Base-by-base conservation (phyloP, 148 eudicot species). In the Tetragonia tetragonoides region DNA sequence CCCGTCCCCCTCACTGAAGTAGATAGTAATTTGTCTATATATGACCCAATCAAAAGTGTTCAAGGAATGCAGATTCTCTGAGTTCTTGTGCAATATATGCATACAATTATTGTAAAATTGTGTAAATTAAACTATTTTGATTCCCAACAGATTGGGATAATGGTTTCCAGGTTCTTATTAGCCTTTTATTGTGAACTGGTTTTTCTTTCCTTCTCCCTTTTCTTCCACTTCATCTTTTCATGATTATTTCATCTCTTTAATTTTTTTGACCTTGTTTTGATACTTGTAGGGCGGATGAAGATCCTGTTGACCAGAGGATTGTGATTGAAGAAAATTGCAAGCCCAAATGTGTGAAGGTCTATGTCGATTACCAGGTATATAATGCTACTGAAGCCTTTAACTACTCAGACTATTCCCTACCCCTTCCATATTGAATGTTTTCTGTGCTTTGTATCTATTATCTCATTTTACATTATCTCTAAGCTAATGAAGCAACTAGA, bases 231-330 rank as follows among this genome's bases (percentile, higher is more conserved):
- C 67, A 1, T 63, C 39, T 28, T 63, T 0, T 10, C 39, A 8
- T 24, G 34, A 34, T 20, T 63, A 9, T 3, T 23, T 63, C 67
- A 14, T 3, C 38, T 63, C 38, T 63, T 34, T 15, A 21, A 69
- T 69, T 69, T 9, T 69, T 9, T 17, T 20, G 8, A 28, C 57
- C 24, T 69, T 23, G 54, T 15, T 23, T 69, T 44, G 34, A 10
- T 69, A 23, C 40, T 21, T 69, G 56, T 46, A 79, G 81, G 81
- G 76, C 81, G 69, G 81, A 79, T 5, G 81, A 79, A 71, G 81
- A 79, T 61, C 77, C 47, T 51, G 81, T 79, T 34, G 81, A 79
- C 40, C 81, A 46, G 71, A 79, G 64, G 71, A 79, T 70, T 56
- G 42, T 49, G 37, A 54, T 73, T 79, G 81, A 79, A 57, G 81